These are phyloP conservation scores for Entomortierella lignicola DNA, from an alignment of 192 early-diverging fungal species.

Conservation along the genomic window DNA sequence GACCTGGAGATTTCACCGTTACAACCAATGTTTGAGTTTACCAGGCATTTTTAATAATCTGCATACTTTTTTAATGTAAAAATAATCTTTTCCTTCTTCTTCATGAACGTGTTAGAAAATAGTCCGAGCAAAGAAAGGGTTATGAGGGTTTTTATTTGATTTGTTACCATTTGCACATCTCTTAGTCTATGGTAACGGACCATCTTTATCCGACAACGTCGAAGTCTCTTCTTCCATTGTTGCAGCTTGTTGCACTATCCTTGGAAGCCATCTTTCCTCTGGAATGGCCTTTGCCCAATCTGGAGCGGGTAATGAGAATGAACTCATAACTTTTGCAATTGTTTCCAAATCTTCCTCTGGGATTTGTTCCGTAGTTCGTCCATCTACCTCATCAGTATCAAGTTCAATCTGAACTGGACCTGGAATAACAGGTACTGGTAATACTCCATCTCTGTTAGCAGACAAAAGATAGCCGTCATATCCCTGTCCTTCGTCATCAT, in stretches of 20 bases:
- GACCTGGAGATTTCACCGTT: too few relatives aligned
- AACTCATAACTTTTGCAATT: slow-evolving; percentile 44
- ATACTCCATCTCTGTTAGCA: slow-evolving; percentile 10
- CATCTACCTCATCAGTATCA: background rate
- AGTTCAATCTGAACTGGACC: slow-evolving; percentile 28
- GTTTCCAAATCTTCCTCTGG: slow-evolving; percentile 48
- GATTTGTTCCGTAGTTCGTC: slow-evolving; percentile 19
- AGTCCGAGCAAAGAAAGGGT: too few relatives aligned
- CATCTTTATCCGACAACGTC: background rate
- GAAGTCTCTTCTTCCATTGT: background rate
- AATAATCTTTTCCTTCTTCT: too few relatives aligned
- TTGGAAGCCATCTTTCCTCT: slow-evolving; percentile 43
- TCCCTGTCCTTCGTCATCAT: slow-evolving; percentile 28
- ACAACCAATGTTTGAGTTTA: too few relatives aligned
- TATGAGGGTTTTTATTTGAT: background rate
- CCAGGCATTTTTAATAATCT: too few relatives aligned
- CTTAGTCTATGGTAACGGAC: background rate
- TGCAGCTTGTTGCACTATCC: slow-evolving; percentile 37
- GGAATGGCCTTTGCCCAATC: slow-evolving; percentile 48
- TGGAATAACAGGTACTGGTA: slow-evolving; percentile 39
- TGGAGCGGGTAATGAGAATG: slow-evolving; percentile 43
- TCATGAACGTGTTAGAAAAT: too few relatives aligned
- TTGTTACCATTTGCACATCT: background rate
- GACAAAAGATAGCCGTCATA: slow-evolving; percentile 39
- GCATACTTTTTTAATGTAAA: too few relatives aligned